A percentile compares a stretch with the other conserved stretches of the same genome.
These are phyloP conservation scores for Entomortierella chlamydospora DNA, from an alignment of 192 early-diverging fungal genomes.

Conservation along the genomic window DNA sequence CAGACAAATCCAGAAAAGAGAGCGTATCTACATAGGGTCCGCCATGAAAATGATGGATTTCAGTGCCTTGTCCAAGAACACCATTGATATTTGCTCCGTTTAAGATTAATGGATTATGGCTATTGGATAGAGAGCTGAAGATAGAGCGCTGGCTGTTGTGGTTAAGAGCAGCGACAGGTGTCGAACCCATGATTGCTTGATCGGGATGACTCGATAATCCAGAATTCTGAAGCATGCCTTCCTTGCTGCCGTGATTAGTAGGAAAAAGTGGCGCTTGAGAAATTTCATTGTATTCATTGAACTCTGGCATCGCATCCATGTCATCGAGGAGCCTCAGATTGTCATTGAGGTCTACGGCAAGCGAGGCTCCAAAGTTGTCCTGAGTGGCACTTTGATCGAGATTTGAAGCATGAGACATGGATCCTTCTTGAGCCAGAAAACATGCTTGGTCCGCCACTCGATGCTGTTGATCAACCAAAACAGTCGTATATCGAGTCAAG, in stretches of 20 bases:
- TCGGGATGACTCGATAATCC: not conserved
- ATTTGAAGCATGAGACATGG: not conserved
- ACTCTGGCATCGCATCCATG: slow-evolving; percentile 27
- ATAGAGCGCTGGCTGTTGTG: not conserved
- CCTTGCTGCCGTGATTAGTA: not conserved
- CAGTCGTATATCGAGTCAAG: slow-evolving; percentile 11
- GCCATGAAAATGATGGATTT: slow-evolving; percentile 17
- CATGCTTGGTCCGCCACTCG: slow-evolving; percentile 8
- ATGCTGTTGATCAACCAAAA: slow-evolving; percentile 15
- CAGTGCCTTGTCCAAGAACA: not conserved
- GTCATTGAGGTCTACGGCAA: slow-evolving; percentile 29
- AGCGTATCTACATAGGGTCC: slow-evolving; percentile 32
- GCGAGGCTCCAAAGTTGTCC: slow-evolving; percentile 33
- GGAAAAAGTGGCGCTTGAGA: not conserved
- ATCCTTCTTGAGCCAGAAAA: slow-evolving; percentile 8
- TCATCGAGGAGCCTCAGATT: slow-evolving; percentile 35
- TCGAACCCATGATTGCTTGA: slow-evolving; percentile 1
- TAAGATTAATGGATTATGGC: not conserved
- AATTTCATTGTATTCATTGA: slow-evolving; percentile 24
- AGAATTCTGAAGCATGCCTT: not conserved
- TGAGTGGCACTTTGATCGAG: slow-evolving; percentile 12
- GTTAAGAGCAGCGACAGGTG: not conserved
- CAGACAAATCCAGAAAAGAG: slow-evolving; percentile 23
- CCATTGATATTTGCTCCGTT: not conserved
- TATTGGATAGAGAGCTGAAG: slow-evolving; percentile 5